phyloP scores from a whole-genome alignment of 805 yeast genomes.

The Lachancea waltii region DNA sequence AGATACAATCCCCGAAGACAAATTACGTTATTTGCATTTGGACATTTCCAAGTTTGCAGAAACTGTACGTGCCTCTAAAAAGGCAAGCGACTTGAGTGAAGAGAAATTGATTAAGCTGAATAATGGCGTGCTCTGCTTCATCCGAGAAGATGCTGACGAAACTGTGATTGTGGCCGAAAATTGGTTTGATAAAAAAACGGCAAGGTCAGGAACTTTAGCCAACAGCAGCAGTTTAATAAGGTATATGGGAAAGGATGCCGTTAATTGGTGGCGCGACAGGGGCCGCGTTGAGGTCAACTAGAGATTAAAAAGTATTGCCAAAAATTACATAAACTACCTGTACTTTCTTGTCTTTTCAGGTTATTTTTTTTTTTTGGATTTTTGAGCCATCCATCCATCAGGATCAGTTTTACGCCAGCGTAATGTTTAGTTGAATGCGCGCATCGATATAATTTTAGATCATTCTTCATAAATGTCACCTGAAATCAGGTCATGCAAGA shows the following conservation, averaged over 20 bases:
- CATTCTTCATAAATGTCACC: slow-evolving; percentile 19
- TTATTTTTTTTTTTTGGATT: no score
- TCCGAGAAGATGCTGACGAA: slow-evolving; percentile 16
- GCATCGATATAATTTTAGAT: no score
- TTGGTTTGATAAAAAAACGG: slow-evolving; percentile 22
- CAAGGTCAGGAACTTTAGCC: background rate
- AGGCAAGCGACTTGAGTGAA: slow-evolving; percentile 15
- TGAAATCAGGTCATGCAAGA: slow-evolving; percentile 18
- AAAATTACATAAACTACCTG: no score
- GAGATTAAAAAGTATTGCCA: no score
- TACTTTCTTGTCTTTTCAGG: no score
- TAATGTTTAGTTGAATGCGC: no score
- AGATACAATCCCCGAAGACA: slow-evolving; percentile 16
- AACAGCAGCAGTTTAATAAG: slow-evolving; percentile 12
- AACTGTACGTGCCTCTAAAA: slow-evolving; percentile 16
- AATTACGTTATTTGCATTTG: slow-evolving; percentile 22
- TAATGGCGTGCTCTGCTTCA: slow-evolving; percentile 30
- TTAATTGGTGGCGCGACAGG: slow-evolving; percentile 20
- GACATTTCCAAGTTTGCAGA: slow-evolving; percentile 18
- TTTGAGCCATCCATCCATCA: background rate
- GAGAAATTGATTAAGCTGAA: slow-evolving; percentile 27
- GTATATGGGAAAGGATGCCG: slow-evolving; percentile 22
- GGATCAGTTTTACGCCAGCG: background rate
- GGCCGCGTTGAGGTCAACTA: background rate
- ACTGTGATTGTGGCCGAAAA: slow-evolving; percentile 23